Evolutionary conservation across 1,284 basidiomycete species (phyloP).

Genomic region (Apiotrichum siamense): DNA sequence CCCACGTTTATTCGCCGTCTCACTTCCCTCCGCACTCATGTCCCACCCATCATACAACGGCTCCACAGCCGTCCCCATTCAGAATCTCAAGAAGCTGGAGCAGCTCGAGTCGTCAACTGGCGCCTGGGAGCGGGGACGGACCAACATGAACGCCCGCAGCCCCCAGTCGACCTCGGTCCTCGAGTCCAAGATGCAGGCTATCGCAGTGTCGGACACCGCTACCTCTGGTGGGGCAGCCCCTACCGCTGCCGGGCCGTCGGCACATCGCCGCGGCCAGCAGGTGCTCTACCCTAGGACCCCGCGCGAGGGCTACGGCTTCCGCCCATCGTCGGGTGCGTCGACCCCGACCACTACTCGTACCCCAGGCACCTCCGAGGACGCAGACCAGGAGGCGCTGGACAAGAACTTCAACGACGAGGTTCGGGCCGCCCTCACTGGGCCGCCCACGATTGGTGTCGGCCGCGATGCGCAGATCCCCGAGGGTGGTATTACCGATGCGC

Average conservation of each 20-base stretch:
- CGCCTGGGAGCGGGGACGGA: slow-evolving; percentile 42
- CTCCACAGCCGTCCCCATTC: slow-evolving; percentile 18
- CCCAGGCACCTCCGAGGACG: neutral
- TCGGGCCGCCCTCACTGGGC: slow-evolving; percentile 8
- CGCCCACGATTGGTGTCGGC: neutral
- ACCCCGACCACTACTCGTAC: slow-evolving; percentile 48
- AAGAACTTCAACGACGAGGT: slow-evolving; percentile 18
- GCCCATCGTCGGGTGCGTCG: slow-evolving; percentile 59
- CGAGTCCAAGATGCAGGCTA: slow-evolving; percentile 7
- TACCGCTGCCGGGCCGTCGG: neutral
- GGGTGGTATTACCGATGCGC: slow-evolving; percentile 64
- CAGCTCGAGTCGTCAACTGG: slow-evolving; percentile 42
- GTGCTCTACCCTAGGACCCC: slow-evolving; percentile 23
- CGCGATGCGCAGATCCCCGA: slow-evolving; percentile 4
- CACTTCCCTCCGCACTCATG: neutral
- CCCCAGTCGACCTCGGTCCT: slow-evolving; percentile 29
- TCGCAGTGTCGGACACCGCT: neutral
- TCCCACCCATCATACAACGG: neutral
- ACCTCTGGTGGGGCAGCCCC: neutral
- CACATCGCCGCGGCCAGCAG: neutral
- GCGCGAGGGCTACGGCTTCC: slow-evolving; percentile 75
- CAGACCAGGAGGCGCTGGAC: slow-evolving; percentile 4
- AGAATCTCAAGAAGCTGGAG: slow-evolving; percentile 32
- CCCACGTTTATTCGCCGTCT: too few relatives aligned
- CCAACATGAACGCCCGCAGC: slow-evolving; percentile 32